Evolutionary conservation across 1,284 basidiomycete species (phyloP).

Genomic region (Porodaedalea pini): DNA sequence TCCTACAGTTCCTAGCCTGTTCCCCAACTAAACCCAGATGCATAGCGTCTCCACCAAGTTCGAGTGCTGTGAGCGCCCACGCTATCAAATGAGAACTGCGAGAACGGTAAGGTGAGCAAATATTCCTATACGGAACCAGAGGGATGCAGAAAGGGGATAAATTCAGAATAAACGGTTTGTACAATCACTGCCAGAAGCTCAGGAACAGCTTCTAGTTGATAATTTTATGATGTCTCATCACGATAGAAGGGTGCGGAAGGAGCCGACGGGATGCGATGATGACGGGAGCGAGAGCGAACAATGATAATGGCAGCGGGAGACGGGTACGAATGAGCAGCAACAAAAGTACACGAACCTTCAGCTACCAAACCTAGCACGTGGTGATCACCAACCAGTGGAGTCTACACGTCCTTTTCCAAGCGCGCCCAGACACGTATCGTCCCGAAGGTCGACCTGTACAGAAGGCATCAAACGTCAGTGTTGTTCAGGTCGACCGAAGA

Average conservation of each 20-base stretch:
- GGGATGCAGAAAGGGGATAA: not conserved
- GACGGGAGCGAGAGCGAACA: not conserved
- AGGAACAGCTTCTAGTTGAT: slow-evolving; percentile 87
- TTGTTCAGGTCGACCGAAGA: not conserved
- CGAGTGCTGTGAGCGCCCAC: too few relatives aligned
- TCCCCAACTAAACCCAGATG: too few relatives aligned
- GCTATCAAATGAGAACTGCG: not conserved
- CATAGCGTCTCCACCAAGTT: too few relatives aligned
- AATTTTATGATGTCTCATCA: slow-evolving; percentile 42
- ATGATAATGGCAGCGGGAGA: not conserved
- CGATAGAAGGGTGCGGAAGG: slow-evolving; percentile 12
- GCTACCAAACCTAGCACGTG: too few relatives aligned
- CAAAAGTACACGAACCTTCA: too few relatives aligned
- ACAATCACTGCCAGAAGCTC: slow-evolving; percentile 63
- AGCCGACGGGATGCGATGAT: not conserved
- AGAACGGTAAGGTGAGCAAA: too few relatives aligned
- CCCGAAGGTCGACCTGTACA: not conserved
- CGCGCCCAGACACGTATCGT: too few relatives aligned
- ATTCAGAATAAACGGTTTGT: slow-evolving; percentile 24
- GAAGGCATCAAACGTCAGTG: not conserved
- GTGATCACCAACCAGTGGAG: too few relatives aligned
- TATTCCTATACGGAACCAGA: not conserved
- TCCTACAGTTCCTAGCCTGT: too few relatives aligned
- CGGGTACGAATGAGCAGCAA: too few relatives aligned
- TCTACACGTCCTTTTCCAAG: too few relatives aligned